Evolutionary conservation across 805 yeast genomes (phyloP).

Genomic region (Barnettozyma botsteinii): DNA sequence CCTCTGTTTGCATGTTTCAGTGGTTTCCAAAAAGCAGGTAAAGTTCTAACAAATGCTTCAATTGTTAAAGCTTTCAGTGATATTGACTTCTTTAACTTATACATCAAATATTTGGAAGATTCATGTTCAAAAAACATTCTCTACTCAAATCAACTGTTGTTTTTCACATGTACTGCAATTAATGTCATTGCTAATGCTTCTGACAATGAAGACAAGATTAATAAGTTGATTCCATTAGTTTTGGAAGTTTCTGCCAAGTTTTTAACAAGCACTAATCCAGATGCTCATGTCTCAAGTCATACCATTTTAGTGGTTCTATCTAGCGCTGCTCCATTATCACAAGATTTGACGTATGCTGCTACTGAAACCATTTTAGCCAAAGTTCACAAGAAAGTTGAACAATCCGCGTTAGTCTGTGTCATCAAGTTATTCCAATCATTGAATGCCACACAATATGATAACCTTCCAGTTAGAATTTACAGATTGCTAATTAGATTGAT

Average conservation of each 20-base stretch:
- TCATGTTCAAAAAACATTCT: conserved; percentile 47
- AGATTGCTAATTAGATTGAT: conserved; percentile 27
- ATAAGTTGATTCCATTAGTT: conserved; percentile 47
- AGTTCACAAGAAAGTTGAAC: conserved; percentile 35
- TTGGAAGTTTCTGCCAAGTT: conserved; percentile 55
- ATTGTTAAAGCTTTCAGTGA: conserved; percentile 73
- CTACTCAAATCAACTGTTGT: conserved; percentile 67
- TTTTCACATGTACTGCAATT: conserved; percentile 69
- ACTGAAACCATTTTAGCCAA: conserved; percentile 49
- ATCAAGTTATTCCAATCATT: conserved; percentile 44
- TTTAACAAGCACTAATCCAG: conserved; percentile 42
- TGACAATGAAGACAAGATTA: conserved; percentile 36
- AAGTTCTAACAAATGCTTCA: conserved; percentile 59
- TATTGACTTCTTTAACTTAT: conserved; percentile 57
- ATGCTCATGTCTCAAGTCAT: conserved; percentile 77
- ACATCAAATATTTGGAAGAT: conserved; percentile 45
- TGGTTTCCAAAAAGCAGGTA: conserved; percentile 58
- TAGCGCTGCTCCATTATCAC: conserved; percentile 61
- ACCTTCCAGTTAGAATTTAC: conserved; percentile 34
- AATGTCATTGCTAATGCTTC: conserved; percentile 56
- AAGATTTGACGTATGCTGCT: conserved; percentile 52
- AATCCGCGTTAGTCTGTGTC: conserved; percentile 42
- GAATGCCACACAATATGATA: conserved; percentile 36
- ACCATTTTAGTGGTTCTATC: conserved; percentile 74
- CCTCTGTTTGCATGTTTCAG: conserved; percentile 66